Percentiles rank a stretch among this genome's conserved stretches.
Evolutionary conservation across 129 eudicot species (phyloP).

Genomic region (Solidago caesia): DNA sequence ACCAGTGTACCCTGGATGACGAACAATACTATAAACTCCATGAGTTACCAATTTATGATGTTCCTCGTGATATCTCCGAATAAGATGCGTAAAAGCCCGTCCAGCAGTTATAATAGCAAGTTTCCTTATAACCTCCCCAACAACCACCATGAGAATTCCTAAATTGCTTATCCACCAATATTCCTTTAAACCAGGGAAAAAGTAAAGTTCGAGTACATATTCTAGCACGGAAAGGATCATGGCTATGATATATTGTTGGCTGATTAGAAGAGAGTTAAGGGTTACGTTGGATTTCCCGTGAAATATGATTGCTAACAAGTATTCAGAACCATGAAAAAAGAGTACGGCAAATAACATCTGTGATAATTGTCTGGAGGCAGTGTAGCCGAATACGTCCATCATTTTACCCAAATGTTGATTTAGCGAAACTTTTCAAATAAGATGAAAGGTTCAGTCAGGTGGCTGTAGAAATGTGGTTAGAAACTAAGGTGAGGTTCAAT

Average conservation of each 20-base stretch:
- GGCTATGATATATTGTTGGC: slow-evolving; percentile 62
- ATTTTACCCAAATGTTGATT: no score
- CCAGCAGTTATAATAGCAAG: slow-evolving; percentile 76
- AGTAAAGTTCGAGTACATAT: slow-evolving; percentile 53
- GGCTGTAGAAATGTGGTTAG: no score
- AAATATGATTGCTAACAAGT: slow-evolving; percentile 49
- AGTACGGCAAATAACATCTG: slow-evolving; percentile 54
- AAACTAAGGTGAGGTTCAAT: no score
- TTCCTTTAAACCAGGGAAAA: slow-evolving; percentile 61
- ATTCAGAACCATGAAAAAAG: slow-evolving; percentile 78
- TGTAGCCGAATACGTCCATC: no score
- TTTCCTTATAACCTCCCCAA: slow-evolving; percentile 74
- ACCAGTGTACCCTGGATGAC: slow-evolving; percentile 87
- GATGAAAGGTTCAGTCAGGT: no score
- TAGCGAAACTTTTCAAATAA: no score
- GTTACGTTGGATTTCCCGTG: slow-evolving; percentile 71
- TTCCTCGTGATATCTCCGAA: slow-evolving; percentile 53
- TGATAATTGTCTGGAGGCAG: slow-evolving; percentile 37
- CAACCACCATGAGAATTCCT: slow-evolving; percentile 62
- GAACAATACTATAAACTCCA: slow-evolving; percentile 57
- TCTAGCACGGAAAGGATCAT: slow-evolving; percentile 60
- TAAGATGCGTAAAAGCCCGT: slow-evolving; percentile 75
- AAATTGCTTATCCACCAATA: slow-evolving; percentile 57
- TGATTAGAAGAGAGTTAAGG: slow-evolving; percentile 59
- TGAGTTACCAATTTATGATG: slow-evolving; percentile 62